Evolutionary conservation across 1,139 yeast genomes (phyloP), one percentile per base, ranked within the genome.

Genomic region (Saccharomyces hybrid): DNA sequence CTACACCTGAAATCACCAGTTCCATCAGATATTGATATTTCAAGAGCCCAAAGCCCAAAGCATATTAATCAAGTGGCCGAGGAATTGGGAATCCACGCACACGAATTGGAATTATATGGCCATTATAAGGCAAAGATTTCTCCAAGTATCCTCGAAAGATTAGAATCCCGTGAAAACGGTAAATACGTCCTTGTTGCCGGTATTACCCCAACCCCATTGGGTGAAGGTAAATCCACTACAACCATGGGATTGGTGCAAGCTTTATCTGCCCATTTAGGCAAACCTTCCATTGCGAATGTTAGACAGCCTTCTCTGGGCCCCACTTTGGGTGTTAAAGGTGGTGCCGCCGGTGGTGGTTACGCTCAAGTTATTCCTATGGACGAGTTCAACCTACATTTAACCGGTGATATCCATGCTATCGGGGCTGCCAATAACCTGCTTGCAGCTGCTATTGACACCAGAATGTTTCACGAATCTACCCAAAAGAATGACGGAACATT

Each of bases 261-360:
- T 3, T 73, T 86, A 57, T 87, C 90, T 54, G 90, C 91, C 11
- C 91, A 85, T 65, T 75, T 86, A 67, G 78, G 80, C 49, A 78
- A 77, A 61, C 83, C 86, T 57, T 79, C 88, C 14, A 78, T 86
- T 70, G 95, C 93, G 53, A 86, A 86, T 64, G 90, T 86, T 50
- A 80, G 95, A 72, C 95, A 86, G 68, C 93, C 95, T 12, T 84
- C 90, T 12, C 85, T 86, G 91, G 95, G 95, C 24, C 95, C 95
- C 54, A 86, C 93, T 8, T 86, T 86, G 65, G 95, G 95, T 71
- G 88, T 86, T 56, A 86, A 86, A 71, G 95, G 95, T 68, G 93
- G 93, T 71, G 95, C 95, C 58, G 93, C 95, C 9, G 95, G 95
- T 63, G 95, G 93, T 68, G 93, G 93, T 54, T 86, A 85, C 67